These are phyloP conservation scores for Saururus chinensis DNA, from an alignment of 164 flowering plant species.

Conservation along the genomic window DNA sequence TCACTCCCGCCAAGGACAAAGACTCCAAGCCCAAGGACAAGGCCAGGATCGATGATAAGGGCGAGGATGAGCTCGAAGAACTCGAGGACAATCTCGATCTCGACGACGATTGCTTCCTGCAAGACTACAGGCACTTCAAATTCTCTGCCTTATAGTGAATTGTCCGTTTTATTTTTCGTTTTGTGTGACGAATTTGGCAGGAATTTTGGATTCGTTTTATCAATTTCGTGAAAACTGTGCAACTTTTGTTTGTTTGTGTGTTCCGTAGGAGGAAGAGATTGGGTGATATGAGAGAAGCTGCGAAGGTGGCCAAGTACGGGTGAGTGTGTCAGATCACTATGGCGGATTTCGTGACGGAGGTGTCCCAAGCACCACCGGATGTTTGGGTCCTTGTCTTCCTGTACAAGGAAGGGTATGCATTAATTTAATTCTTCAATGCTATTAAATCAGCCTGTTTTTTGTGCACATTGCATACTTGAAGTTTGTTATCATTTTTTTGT, in stretches of 20 bases:
- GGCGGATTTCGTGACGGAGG: conserved; percentile 87
- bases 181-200: no score
- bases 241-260: not conserved
- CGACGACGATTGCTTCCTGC: conserved; percentile 86
- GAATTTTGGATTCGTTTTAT: not conserved
- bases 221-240: not conserved
- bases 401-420: conserved; percentile 66
- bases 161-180: not conserved
- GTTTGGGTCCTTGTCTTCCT: conserved; percentile 95
- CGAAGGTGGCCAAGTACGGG: conserved; percentile 60
- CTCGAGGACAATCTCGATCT: conserved; percentile 76
- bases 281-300: conserved; percentile 68
- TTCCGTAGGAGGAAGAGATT: conserved; percentile 64
- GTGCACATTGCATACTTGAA: not conserved
- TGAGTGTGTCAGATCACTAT: conserved; percentile 79
- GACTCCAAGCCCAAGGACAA: conserved; percentile 56
- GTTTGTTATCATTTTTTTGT: no score
- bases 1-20: conserved; percentile 53
- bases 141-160: not conserved
- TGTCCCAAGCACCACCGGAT: conserved; percentile 83
- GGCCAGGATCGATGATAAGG: conserved; percentile 59
- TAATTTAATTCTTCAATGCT: no score
- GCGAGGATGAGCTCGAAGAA: conserved; percentile 80
- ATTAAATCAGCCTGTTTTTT: no score
- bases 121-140: conserved; percentile 67